Conservation (phyloP, 2,329 filamentous ascomycete genomes). For the Epichloe sp. region DNA sequence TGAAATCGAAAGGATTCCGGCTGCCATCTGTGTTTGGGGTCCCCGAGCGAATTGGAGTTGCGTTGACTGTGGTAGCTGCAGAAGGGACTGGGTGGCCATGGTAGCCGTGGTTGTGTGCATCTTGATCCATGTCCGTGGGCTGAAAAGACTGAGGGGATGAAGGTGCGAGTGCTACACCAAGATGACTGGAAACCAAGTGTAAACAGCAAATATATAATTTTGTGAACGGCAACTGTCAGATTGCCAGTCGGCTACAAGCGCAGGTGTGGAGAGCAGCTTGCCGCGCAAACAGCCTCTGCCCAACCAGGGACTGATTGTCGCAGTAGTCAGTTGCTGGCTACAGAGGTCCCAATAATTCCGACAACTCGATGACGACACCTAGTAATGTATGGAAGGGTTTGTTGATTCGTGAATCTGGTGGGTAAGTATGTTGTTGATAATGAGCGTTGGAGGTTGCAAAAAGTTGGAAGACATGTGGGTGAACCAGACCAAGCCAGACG, state of each 20-base stretch:
- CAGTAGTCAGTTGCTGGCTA: too few species aligned
- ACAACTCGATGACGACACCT: neutral
- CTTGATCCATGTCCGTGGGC: slow-evolving; percentile 16
- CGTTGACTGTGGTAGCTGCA: slow-evolving; percentile 22
- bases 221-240: too few species aligned
- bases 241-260: too few species aligned
- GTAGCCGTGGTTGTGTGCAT: slow-evolving; percentile 11
- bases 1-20: slow-evolving; percentile 28
- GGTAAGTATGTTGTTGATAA: neutral
- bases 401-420: too few species aligned
- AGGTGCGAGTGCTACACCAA: too few species aligned
- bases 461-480: neutral
- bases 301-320: neutral
- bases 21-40: slow-evolving; percentile 28
- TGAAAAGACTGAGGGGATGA: neutral
- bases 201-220: too few species aligned
- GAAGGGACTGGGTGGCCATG: slow-evolving; percentile 19
- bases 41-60: slow-evolving; percentile 27
- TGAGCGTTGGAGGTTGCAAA: neutral
- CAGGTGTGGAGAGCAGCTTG: neutral
- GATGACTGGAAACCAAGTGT: too few species aligned
- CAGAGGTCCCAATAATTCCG: neutral
- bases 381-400: too few species aligned
- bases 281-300: neutral
- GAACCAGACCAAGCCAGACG: neutral